phyloP scores from a whole-genome alignment of 768 basidiomycete genomes.

The Porpolomopsis calyptriformis region DNA sequence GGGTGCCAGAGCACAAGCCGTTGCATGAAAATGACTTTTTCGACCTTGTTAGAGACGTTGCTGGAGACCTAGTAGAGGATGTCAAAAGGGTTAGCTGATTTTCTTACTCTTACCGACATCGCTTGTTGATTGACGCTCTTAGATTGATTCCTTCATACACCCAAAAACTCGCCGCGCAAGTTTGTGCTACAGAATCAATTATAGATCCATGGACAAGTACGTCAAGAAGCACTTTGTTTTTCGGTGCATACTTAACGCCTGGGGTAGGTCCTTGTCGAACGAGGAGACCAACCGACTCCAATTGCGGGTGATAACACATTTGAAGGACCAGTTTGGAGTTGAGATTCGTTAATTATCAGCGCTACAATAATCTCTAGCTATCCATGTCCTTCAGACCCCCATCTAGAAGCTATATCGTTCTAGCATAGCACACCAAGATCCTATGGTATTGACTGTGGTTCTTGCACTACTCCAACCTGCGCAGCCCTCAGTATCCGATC shows the following conservation, averaged over 20 bases:
- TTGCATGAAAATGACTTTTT: conserved; percentile 97
- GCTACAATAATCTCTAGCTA: conserved; percentile 23
- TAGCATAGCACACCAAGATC: neutral
- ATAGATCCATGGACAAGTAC: conserved; percentile 93
- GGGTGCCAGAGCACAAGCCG: conserved; percentile 47
- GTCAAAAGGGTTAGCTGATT: conserved; percentile 59
- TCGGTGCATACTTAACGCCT: conserved; percentile 2
- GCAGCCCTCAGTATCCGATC: conserved; percentile 88
- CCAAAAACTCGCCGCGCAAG: conserved; percentile 76
- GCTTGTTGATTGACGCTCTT: conserved; percentile 60
- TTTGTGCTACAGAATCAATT: conserved; percentile 84
- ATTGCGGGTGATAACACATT: conserved; percentile 40
- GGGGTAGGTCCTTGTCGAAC: conserved; percentile 73
- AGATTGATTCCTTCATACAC: no score
- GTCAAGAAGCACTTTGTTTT: conserved; percentile 7
- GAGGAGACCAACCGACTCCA: conserved; percentile 85
- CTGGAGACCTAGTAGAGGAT: conserved; percentile 86
- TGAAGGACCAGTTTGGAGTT: conserved; percentile 60
- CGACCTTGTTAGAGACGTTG: conserved; percentile 85
- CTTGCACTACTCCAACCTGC: conserved; percentile 88
- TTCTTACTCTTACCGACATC: neutral
- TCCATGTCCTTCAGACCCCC: conserved; percentile 9
- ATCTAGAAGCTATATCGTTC: conserved; percentile 8
- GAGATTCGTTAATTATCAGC: conserved; percentile 69
- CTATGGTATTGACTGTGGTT: neutral